Evolutionary conservation across 768 basidiomycete genomes (phyloP).

Genomic region (Hebeloma cylindrosporum): DNA sequence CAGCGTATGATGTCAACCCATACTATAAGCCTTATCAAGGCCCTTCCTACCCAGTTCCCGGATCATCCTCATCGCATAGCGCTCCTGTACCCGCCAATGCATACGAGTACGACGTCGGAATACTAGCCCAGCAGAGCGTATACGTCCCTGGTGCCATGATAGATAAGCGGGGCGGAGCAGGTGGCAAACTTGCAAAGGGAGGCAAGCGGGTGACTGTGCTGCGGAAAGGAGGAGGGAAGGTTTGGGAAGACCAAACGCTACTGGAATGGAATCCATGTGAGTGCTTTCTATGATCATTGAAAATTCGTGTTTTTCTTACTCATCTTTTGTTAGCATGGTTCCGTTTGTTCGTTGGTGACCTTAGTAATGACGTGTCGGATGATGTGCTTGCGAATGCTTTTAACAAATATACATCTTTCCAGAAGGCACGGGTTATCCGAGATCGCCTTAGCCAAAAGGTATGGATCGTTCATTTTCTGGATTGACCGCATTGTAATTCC

Average conservation of each 20-base stretch:
- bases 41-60: constrained; percentile 66
- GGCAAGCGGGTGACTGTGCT: constrained; percentile 93
- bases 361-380: constrained; percentile 97
- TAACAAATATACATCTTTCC: constrained; percentile 89
- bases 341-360: constrained; percentile 94
- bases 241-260: constrained; percentile 98
- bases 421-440: constrained; percentile 92
- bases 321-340: constrained; percentile 76
- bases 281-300: constrained; percentile 30
- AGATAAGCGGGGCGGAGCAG: constrained; percentile 82
- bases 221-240: constrained; percentile 92
- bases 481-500: constrained; percentile 6
- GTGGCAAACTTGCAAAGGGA: constrained; percentile 84
- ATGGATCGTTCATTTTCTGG: background rate
- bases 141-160: constrained; percentile 92
- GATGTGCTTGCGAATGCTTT: constrained; percentile 93
- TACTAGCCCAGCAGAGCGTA: constrained; percentile 87
- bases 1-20: constrained; percentile 65
- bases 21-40: constrained; percentile 82
- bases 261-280: constrained; percentile 96
- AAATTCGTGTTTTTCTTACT: constrained; percentile 1
- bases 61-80: constrained; percentile 63
- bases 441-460: constrained; percentile 95
- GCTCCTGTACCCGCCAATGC: constrained; percentile 88
- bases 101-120: constrained; percentile 90